phyloP scores from a whole-genome alignment of 805 yeast species.

The Saccharomycopsis microspora region DNA sequence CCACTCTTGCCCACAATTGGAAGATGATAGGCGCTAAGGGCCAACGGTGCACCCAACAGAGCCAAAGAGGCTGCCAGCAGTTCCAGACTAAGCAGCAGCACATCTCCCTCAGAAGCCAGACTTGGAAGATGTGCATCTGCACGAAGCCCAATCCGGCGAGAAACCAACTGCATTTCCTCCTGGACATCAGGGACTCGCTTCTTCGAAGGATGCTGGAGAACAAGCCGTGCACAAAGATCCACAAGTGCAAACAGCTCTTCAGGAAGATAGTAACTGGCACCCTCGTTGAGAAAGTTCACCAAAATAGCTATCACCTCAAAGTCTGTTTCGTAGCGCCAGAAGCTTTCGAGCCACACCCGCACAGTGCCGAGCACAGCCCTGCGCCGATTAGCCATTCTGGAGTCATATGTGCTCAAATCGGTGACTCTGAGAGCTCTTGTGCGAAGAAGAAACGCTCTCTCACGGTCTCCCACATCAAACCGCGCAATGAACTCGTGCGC shows the following conservation, averaged over 20 bases:
- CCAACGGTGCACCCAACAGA: constrained; percentile 61
- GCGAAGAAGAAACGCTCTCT: constrained; percentile 11
- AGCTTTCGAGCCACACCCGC: constrained; percentile 81
- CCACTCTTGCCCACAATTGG: constrained; percentile 25
- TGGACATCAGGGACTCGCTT: neutral
- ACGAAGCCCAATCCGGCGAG: constrained; percentile 22
- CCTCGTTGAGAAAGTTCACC: constrained; percentile 72
- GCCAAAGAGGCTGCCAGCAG: constrained; percentile 22
- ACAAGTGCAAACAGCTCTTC: constrained; percentile 51
- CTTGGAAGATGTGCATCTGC: constrained; percentile 30
- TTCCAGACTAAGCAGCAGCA: constrained; percentile 28
- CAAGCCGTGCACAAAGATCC: constrained; percentile 50
- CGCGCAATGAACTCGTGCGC: constrained; percentile 56
- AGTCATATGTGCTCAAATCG: constrained; percentile 20
- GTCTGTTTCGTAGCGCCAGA: constrained; percentile 66
- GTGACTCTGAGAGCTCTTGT: constrained; percentile 6
- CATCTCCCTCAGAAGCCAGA: constrained; percentile 9
- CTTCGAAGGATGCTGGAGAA: constrained; percentile 36
- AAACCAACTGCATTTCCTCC: constrained; percentile 13
- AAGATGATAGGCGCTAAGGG: constrained; percentile 45
- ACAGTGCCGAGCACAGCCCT: constrained; percentile 57
- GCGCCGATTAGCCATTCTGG: constrained; percentile 47
- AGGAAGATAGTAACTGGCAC: constrained; percentile 48
- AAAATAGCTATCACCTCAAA: constrained; percentile 52
- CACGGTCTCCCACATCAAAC: constrained; percentile 39